Evolutionary conservation across 352 stramenopile genomes (phyloP), one percentile per base, ranked within the genome.

Genomic region (Pythium volutum): DNA sequence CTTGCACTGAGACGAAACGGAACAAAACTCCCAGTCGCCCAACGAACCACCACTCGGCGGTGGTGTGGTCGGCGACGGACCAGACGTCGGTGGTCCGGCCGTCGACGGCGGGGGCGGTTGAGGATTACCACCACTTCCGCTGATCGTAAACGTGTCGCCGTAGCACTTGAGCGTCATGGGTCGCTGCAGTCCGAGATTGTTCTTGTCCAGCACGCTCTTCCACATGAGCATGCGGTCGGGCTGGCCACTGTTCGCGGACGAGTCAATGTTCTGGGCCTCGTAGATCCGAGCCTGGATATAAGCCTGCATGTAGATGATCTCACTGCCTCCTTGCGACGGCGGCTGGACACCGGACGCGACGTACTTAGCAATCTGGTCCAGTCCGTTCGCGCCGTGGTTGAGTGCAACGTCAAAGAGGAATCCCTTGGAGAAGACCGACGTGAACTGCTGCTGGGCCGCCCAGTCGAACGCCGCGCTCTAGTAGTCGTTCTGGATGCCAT

Each of bases 321-420:
- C 39, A 16, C n/a, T 15, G 20, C 39, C 39, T 9, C 39, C 39
- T 7, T 47, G 18, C 18, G 39, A 47, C 2, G 39, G 39, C 16
- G 39, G 39, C 39, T 47, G 9, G 18, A 47, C 39, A 47, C 8
- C 39, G 7, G 16, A 20, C 39, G 1, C 8, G 20, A 14, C 39
- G 20, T 47, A 47, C 5, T 25, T 25, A 16, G 52, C 52, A 34
- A 59, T 49, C 38, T 50, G 34, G 6, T 47, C 52, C 8, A 59
- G n/a, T 15, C 39, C 52, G 2, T 49, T 18, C 3, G 0, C 27
- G 14, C 52, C 52, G 38, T 49, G 34, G 36, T 59, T 59, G 16
- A 59, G 36, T 9, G 52, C 52, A 1, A 59, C 34, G 23, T 59
- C 52, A 25, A 59, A 49, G 12, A 59, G 36, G 23, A 59, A 59